phyloP scores from a whole-genome alignment of 208 protist species.

The Tritrichomonas musculus region DNA sequence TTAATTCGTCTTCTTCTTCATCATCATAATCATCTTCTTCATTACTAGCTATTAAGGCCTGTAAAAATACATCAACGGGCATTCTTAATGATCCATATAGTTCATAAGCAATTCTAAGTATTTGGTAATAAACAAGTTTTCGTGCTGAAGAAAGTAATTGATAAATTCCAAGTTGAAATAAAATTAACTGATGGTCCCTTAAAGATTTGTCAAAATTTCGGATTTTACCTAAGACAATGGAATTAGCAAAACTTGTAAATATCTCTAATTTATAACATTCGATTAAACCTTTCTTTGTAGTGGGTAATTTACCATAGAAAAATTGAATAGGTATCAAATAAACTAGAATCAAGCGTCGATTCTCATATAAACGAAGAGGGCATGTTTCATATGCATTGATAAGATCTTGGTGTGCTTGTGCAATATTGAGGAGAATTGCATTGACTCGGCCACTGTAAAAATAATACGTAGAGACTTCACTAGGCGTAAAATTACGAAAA shows the following conservation, averaged over 20 bases:
- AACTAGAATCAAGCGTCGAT: not conserved
- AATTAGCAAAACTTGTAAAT: not conserved
- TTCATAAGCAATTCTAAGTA: not conserved
- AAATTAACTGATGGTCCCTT: not conserved
- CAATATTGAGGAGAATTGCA: not conserved
- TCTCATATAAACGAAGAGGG: not conserved
- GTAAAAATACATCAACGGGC: not conserved
- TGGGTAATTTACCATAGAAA: not conserved
- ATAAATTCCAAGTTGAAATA: not conserved
- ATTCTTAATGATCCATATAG: not conserved
- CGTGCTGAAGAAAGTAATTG: not conserved
- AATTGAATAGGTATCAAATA: conserved; percentile 23
- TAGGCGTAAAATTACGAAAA: not conserved
- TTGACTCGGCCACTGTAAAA: not conserved
- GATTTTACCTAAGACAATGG: not conserved
- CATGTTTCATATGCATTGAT: not conserved
- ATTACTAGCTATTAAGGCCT: not conserved
- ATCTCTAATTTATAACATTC: not conserved
- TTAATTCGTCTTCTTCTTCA: not conserved
- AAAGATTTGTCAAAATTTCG: not conserved
- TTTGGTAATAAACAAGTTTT: conserved; percentile 12
- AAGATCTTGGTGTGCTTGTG: not conserved
- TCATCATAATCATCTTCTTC: no score
- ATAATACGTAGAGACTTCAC: not conserved
- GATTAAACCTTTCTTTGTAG: not conserved